Percentiles rank a stretch among this genome's conserved stretches.
These are phyloP conservation scores for Pyrenochaeta sp. DNA, from an alignment of 2,329 filamentous ascomycete genomes.

Conservation along the genomic window DNA sequence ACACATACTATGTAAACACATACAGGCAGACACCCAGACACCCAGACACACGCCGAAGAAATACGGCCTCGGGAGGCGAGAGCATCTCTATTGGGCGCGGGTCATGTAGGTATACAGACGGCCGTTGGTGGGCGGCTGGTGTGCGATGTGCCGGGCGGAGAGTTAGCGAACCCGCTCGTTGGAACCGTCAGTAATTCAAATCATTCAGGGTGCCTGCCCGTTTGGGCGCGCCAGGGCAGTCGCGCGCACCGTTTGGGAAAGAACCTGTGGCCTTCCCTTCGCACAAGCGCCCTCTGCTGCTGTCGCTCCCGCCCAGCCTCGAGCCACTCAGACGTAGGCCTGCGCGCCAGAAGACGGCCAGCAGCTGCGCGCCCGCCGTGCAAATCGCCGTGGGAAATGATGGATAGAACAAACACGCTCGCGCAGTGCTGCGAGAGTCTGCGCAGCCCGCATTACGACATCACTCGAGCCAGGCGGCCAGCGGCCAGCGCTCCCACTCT, in stretches of 20 bases:
- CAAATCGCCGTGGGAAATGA: no score
- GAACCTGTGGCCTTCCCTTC: slow-evolving; percentile 17
- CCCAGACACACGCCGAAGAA: no score
- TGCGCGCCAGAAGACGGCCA: no score
- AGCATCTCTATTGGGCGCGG: no score
- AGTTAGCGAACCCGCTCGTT: slow-evolving; percentile 25
- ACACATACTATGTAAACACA: no score
- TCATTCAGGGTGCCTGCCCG: slow-evolving; percentile 16
- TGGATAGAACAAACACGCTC: slow-evolving; percentile 18
- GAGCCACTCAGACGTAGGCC: no score
- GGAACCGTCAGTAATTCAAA: slow-evolving; percentile 29
- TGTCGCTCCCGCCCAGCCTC: no score
- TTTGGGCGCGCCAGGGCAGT: slow-evolving; percentile 16
- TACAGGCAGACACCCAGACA: no score
- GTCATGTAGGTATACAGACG: no score
- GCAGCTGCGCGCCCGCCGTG: no score
- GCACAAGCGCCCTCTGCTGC: neutral
- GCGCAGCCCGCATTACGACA: slow-evolving; percentile 17
- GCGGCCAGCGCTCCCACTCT: slow-evolving; percentile 15
- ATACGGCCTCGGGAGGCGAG: no score
- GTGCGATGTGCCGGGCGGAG: slow-evolving; percentile 28
- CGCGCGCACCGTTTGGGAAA: slow-evolving; percentile 27
- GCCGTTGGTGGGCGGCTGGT: slow-evolving; percentile 22
- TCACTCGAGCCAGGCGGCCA: slow-evolving; percentile 4
- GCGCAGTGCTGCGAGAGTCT: no score